A percentile compares a stretch with the other conserved stretches of the same genome.
phyloP scores from a whole-genome alignment of 2,329 filamentous ascomycete species.

The Paracamarosporium sp. region DNA sequence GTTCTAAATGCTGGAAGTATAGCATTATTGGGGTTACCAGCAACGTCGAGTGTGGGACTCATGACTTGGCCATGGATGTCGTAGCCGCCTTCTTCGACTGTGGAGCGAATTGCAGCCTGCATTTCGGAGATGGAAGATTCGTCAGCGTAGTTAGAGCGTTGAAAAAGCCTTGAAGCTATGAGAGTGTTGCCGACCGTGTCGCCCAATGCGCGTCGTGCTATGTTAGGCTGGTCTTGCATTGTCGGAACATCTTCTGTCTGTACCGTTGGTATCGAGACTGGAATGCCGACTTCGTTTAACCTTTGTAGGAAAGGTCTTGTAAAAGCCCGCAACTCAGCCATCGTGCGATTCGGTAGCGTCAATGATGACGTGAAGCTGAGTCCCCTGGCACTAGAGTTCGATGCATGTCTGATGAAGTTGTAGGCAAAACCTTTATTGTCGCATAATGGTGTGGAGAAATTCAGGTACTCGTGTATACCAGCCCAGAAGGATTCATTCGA shows the following conservation, averaged over 20 bases:
- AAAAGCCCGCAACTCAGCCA: constrained; percentile 20
- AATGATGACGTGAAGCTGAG: constrained; percentile 30
- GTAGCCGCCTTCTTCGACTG: constrained; percentile 28
- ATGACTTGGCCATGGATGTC: constrained; percentile 36
- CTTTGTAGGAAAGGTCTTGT: constrained; percentile 25
- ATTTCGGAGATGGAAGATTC: constrained; percentile 9
- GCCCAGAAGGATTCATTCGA: constrained; percentile 32
- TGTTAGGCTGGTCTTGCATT: not conserved
- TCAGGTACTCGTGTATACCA: constrained; percentile 30
- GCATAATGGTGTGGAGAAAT: constrained; percentile 18
- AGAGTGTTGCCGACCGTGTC: constrained; percentile 29
- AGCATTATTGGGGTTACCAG: constrained; percentile 24
- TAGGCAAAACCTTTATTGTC: constrained; percentile 34
- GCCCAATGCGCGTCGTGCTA: constrained; percentile 14
- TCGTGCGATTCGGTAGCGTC: constrained; percentile 20
- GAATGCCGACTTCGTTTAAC: constrained; percentile 25
- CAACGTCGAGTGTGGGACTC: constrained; percentile 15
- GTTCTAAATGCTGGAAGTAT: constrained; percentile 30
- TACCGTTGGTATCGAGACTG: constrained; percentile 16
- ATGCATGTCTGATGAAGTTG: constrained; percentile 33
- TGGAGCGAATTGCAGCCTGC: constrained; percentile 21
- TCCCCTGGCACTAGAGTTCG: constrained; percentile 14
- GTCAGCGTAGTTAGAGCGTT: constrained; percentile 20
- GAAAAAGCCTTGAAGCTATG: constrained; percentile 34
- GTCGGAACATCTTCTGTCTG: constrained; percentile 5